These are phyloP conservation scores for Lachancea dasiensis DNA, from an alignment of 805 yeast species.

Conservation along the genomic window DNA sequence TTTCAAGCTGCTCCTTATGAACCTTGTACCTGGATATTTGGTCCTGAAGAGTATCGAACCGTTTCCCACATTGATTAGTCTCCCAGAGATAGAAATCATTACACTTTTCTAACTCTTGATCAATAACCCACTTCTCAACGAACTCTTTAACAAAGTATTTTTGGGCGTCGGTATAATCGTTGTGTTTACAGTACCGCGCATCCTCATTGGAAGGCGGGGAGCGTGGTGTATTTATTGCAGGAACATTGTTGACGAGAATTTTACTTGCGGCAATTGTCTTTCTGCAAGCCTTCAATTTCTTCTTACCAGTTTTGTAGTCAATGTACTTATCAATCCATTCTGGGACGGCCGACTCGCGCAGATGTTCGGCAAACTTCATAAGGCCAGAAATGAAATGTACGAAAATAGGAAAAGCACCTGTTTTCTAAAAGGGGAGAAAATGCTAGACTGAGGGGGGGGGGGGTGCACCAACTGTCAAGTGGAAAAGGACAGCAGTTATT, in stretches of 20 bases:
- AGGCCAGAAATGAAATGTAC: too few species aligned
- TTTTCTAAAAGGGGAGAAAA: too few species aligned
- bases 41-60: constrained; percentile 20
- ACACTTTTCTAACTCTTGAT: constrained; percentile 27
- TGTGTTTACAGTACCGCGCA: constrained; percentile 1
- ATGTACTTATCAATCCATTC: constrained; percentile 84
- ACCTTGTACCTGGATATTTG: constrained; percentile 19
- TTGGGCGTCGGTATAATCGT: constrained; percentile 12
- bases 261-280: constrained; percentile 8
- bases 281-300: constrained; percentile 31
- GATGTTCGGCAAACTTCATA: constrained; percentile 67
- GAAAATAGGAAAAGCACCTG: too few species aligned
- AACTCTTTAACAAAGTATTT: constrained; percentile 22
- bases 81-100: constrained; percentile 32
- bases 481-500: too few species aligned
- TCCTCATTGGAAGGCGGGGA: neutral
- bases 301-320: constrained; percentile 52
- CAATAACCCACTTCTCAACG: constrained; percentile 30
- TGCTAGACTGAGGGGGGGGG: too few species aligned
- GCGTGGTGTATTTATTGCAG: neutral
- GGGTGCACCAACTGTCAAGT: too few species aligned
- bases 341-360: constrained; percentile 63
- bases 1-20: constrained; percentile 6
- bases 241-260: constrained; percentile 7
- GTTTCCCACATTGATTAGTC: constrained; percentile 21